A percentile compares a stretch with the other conserved stretches of the same genome.
Evolutionary conservation across 768 basidiomycete genomes (phyloP).

Genomic region (Phlegmacium glaucopus): DNA sequence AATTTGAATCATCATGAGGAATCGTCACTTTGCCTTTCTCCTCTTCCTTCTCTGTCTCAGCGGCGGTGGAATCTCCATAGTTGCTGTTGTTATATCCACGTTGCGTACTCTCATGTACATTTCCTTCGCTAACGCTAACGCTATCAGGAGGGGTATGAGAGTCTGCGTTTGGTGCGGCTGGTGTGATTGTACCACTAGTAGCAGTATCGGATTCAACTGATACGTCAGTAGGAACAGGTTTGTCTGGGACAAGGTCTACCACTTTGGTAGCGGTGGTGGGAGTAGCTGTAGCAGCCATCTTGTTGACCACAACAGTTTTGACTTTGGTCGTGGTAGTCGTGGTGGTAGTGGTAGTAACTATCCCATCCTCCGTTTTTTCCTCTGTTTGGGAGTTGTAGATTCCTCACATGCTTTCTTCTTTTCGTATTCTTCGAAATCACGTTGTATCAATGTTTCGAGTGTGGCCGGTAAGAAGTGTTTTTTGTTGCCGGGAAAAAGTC

Average conservation of each 20-base stretch:
- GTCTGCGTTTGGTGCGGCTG: slow-evolving; percentile 8
- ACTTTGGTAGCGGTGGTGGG: no score
- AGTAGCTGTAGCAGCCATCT: not conserved
- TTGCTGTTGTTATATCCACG: not conserved
- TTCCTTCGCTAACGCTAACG: not conserved
- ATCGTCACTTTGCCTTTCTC: slow-evolving; percentile 3
- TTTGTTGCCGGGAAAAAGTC: slow-evolving; percentile 23
- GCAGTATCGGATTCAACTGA: not conserved
- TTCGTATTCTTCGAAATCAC: slow-evolving; percentile 33
- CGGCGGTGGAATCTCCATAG: not conserved
- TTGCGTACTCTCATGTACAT: not conserved
- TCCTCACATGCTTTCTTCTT: slow-evolving; percentile 24
- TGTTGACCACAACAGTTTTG: slow-evolving; percentile 20
- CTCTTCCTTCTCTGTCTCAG: not conserved
- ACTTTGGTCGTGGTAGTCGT: slow-evolving; percentile 27
- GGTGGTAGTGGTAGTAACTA: slow-evolving; percentile 25
- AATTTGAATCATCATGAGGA: slow-evolving; percentile 19
- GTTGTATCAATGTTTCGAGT: slow-evolving; percentile 31
- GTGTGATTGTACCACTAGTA: slow-evolving; percentile 11
- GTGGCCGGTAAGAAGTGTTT: slow-evolving; percentile 30
- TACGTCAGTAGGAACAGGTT: not conserved
- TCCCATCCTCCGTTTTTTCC: slow-evolving; percentile 22
- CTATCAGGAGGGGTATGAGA: no score
- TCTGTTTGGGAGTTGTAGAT: slow-evolving; percentile 17
- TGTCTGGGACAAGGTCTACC: no score